These are phyloP conservation scores for Ochromonas danica DNA, from an alignment of 108 stramenopile genomes.

Conservation along the genomic window DNA sequence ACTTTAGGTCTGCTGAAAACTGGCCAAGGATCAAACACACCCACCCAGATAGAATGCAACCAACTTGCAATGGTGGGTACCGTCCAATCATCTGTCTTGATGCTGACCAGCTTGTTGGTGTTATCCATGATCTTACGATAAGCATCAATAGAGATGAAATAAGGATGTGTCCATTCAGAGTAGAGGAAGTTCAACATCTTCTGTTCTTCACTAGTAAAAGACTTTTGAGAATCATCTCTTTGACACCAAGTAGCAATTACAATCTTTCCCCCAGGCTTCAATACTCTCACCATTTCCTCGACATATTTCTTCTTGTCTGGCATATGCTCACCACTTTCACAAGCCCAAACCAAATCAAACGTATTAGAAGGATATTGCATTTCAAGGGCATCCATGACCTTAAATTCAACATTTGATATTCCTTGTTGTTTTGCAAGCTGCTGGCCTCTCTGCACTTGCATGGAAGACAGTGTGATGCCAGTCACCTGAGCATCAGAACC, in stretches of 20 bases:
- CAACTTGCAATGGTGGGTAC: slow-evolving; percentile 81
- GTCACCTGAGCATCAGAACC: slow-evolving; percentile 73
- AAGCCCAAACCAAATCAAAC: slow-evolving; percentile 96
- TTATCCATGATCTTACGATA: slow-evolving; percentile 70
- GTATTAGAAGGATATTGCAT: slow-evolving; percentile 88
- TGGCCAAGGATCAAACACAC: slow-evolving; percentile 79
- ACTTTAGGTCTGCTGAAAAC: slow-evolving; percentile 54
- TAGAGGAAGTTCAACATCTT: slow-evolving; percentile 87
- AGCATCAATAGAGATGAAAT: slow-evolving; percentile 85
- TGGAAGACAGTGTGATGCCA: slow-evolving; percentile 85
- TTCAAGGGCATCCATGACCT: slow-evolving; percentile 85
- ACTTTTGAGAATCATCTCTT: neutral
- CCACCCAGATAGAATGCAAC: slow-evolving; percentile 91
- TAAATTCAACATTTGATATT: slow-evolving; percentile 75
- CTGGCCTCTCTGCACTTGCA: slow-evolving; percentile 83
- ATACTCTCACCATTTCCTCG: slow-evolving; percentile 87
- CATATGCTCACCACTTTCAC: slow-evolving; percentile 97
- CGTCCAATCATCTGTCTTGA: slow-evolving; percentile 81
- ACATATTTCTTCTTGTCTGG: slow-evolving; percentile 79
- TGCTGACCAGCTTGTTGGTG: slow-evolving; percentile 77
- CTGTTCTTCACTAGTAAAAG: slow-evolving; percentile 79
- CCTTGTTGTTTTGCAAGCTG: slow-evolving; percentile 80
- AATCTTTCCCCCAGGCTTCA: slow-evolving; percentile 91
- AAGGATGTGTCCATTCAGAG: slow-evolving; percentile 95
- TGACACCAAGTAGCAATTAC: slow-evolving; percentile 92